Percentiles rank a stretch among this genome's conserved stretches.
Conservation (phyloP, 257 asterid species). For the Dorcoceras hygrometricum region DNA sequence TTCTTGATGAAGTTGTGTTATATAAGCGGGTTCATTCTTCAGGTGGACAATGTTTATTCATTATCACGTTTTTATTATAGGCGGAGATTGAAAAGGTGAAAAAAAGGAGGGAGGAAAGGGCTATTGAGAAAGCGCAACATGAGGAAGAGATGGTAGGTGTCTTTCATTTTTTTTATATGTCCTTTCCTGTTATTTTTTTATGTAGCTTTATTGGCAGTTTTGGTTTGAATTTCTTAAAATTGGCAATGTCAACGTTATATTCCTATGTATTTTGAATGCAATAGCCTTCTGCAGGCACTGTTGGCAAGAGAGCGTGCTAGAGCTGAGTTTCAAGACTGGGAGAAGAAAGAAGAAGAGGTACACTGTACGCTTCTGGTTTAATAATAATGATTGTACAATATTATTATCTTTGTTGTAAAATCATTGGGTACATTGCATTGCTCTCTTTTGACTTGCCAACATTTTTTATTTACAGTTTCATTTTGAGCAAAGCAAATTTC, state of each 20-base stretch:
- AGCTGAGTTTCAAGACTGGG: conserved; percentile 99
- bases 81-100: conserved; percentile 95
- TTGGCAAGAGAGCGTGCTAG: conserved; percentile 96
- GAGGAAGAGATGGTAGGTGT: conserved; percentile 89
- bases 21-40: conserved; percentile 1
- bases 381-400: conserved; percentile 8
- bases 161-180: conserved; percentile 8
- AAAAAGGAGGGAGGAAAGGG: conserved; percentile 96
- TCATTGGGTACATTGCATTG: not conserved
- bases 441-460: conserved; percentile 21
- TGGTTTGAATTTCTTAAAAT: not conserved
- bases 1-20: conserved; percentile 15
- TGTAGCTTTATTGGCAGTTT: conserved; percentile 16
- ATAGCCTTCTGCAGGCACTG: conserved; percentile 47
- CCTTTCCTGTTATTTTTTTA: conserved; percentile 16
- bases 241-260: not conserved
- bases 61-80: conserved; percentile 32
- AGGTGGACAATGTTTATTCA: conserved; percentile 11
- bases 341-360: conserved; percentile 98
- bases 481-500: conserved; percentile 89
- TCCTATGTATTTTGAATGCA: conserved; percentile 9
- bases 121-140: conserved; percentile 89
- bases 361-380: conserved; percentile 6
- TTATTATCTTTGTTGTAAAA: conserved; percentile 13
- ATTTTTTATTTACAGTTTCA: conserved; percentile 60